These are phyloP conservation scores for Neurospora sp. DNA, from an alignment of 495 filamentous ascomycete genomes.

Conservation along the genomic window DNA sequence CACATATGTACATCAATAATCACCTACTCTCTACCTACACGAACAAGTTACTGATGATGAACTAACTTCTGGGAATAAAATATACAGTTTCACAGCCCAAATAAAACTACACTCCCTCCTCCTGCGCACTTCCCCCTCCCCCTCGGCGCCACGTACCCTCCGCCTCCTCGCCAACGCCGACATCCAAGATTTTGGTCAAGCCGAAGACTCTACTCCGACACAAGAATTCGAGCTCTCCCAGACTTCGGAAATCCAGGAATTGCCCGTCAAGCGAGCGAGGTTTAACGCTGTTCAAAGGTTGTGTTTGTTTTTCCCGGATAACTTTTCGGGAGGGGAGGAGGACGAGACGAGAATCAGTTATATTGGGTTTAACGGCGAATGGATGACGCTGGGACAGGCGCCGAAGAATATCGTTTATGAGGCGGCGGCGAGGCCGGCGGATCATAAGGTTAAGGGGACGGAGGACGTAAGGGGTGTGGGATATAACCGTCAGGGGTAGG, in stretches of 20 bases:
- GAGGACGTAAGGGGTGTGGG: slow-evolving; percentile 16
- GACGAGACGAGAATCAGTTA: slow-evolving; percentile 73
- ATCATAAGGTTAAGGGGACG: slow-evolving; percentile 54
- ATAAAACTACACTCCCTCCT: slow-evolving; percentile 85
- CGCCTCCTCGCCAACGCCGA: slow-evolving; percentile 79
- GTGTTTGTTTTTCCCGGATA: slow-evolving; percentile 75
- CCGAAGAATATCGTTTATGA: slow-evolving; percentile 84
- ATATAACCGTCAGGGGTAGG: not conserved
- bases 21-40: not conserved
- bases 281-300: slow-evolving; percentile 74
- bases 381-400: slow-evolving; percentile 73
- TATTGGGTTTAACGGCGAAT: slow-evolving; percentile 87
- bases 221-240: slow-evolving; percentile 73
- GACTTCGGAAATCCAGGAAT: slow-evolving; percentile 72
- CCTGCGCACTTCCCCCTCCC: slow-evolving; percentile 61
- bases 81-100: slow-evolving; percentile 76
- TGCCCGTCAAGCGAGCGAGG: slow-evolving; percentile 70
- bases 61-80: not conserved
- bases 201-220: slow-evolving; percentile 56
- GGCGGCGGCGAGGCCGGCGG: slow-evolving; percentile 79
- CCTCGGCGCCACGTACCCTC: slow-evolving; percentile 68
- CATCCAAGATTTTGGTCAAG: slow-evolving; percentile 73
- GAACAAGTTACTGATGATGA: too few species aligned
- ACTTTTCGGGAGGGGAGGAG: slow-evolving; percentile 56
- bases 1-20: not conserved